Evolutionary conservation across 768 basidiomycete genomes (phyloP), one percentile per base, ranked within the genome.

Genomic region (Mrakia blollopis): DNA sequence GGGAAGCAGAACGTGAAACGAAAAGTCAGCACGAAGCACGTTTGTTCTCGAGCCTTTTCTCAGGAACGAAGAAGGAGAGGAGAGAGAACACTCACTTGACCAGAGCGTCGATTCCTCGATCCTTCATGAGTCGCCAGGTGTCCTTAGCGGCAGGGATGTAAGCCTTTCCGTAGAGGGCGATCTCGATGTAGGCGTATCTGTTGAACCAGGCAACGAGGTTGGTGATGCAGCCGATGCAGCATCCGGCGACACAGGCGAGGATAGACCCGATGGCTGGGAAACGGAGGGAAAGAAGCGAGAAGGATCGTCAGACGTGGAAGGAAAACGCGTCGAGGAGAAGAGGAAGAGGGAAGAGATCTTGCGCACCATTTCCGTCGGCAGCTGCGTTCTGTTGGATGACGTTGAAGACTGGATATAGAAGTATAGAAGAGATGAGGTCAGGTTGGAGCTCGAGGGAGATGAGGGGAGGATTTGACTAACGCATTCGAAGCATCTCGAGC

Each of bases 101-200:
- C 14, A 94, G 62, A 1, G 74, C 74, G n/a, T 75, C 74, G 54
- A 75, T 75, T 80, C 90, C 92, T 75, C 91, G 87, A 80, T 92
- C 90, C 81, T 87, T 88, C 84, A 92, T 88, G 73, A 92, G 82
- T 50, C 87, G 86, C 91, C 91, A 94, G 0, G 93, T 92, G 82
- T 92, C 91, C 82, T 91, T 92, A 0, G 92, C 91, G 39, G 92
- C 92, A 35, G 86, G 82, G 61, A 93, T 87, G 79, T 93, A 94
- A 1, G 90, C 85, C 83, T 94, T 94, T 47, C 93, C 92, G 81
- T 93, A 94, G 14, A 93, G 85, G 0, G 92, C 91, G 68, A 93
- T 93, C 82, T 93, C 91, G 79, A 93, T 92, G 76, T 81, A 81
- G 47, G 14, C 78, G 62, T 69, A 92, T 87, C 89, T 87, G 83